Conservation (phyloP, 2,329 filamentous ascomycete genomes). For the Colletotrichum musicola region DNA sequence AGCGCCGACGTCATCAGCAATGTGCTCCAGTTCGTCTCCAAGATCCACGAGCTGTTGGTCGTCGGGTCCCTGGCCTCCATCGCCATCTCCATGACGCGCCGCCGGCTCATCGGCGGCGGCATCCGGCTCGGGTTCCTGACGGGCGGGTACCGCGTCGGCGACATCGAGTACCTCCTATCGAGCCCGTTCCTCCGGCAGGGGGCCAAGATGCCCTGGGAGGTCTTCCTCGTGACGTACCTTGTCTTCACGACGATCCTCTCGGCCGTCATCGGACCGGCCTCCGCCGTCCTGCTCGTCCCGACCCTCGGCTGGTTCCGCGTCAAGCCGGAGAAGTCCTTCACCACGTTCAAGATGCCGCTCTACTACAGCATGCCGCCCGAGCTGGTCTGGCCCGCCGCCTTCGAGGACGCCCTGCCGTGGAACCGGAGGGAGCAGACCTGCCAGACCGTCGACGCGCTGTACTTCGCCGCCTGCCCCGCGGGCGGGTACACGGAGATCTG, state of each 20-base stretch:
- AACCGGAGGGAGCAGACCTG: background rate
- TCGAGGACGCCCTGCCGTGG: background rate
- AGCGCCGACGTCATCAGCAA: slow-evolving; percentile 26
- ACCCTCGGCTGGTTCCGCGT: slow-evolving; percentile 16
- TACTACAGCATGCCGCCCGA: background rate
- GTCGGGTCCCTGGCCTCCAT: slow-evolving; percentile 30
- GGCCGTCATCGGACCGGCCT: slow-evolving; percentile 32
- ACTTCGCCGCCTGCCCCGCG: background rate
- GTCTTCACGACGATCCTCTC: slow-evolving; percentile 26
- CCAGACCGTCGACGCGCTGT: background rate
- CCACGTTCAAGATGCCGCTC: background rate
- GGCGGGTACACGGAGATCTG: slow-evolving; percentile 1
- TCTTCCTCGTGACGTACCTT: slow-evolving; percentile 1
- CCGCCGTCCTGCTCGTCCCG: slow-evolving; percentile 33
- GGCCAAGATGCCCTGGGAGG: slow-evolving; percentile 1
- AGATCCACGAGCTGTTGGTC: slow-evolving; percentile 25
- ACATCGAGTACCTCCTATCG: slow-evolving; percentile 27
- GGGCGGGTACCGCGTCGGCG: slow-evolving; percentile 30
- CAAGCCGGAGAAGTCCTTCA: background rate
- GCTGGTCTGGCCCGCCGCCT: background rate
- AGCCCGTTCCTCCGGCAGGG: slow-evolving; percentile 14
- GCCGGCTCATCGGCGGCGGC: slow-evolving; percentile 18
- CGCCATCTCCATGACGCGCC: slow-evolving; percentile 13
- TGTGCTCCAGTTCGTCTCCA: slow-evolving; percentile 26
- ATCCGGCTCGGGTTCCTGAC: slow-evolving; percentile 32